phyloP scores from a whole-genome alignment of 1,139 yeast genomes.

The Magnusiomyces ingens region DNA sequence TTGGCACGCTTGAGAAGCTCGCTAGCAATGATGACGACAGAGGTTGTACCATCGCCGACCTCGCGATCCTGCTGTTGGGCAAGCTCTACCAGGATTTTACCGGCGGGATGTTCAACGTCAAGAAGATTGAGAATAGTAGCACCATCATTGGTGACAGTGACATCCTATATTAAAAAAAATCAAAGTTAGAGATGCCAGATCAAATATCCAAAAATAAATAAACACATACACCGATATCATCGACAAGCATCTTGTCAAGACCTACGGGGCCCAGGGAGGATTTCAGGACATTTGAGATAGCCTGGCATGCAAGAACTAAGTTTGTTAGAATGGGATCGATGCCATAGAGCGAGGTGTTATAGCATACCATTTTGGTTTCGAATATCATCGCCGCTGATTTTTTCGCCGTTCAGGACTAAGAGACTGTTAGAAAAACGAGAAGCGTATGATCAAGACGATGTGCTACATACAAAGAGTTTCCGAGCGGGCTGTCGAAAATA shows the following conservation, averaged over 20 bases:
- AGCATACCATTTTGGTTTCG: constrained; percentile 74
- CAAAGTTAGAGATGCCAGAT: background rate
- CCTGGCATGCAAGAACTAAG: constrained; percentile 78
- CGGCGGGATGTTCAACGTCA: constrained; percentile 99
- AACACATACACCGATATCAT: constrained; percentile 67
- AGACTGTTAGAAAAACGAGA: background rate
- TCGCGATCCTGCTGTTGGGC: constrained; percentile 99
- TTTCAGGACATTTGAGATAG: constrained; percentile 96
- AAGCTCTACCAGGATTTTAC: constrained; percentile 89
- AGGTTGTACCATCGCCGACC: constrained; percentile 90
- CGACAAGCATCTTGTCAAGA: constrained; percentile 95
- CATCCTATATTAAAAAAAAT: constrained; percentile 43
- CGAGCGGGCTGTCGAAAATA: constrained; percentile 68
- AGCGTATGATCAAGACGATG: background rate
- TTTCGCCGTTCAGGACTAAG: constrained; percentile 83
- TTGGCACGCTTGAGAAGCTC: constrained; percentile 90
- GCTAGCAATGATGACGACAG: constrained; percentile 93
- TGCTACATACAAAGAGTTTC: constrained; percentile 61
- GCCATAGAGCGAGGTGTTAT: background rate
- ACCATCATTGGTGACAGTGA: constrained; percentile 97
- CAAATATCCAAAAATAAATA: background rate
- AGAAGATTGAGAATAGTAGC: constrained; percentile 87
- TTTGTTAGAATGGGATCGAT: background rate
- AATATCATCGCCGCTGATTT: constrained; percentile 91
- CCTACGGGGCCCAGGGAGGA: constrained; percentile 98